These are phyloP conservation scores for Tulasnella calospora DNA, from an alignment of 768 basidiomycete species.

Conservation along the genomic window DNA sequence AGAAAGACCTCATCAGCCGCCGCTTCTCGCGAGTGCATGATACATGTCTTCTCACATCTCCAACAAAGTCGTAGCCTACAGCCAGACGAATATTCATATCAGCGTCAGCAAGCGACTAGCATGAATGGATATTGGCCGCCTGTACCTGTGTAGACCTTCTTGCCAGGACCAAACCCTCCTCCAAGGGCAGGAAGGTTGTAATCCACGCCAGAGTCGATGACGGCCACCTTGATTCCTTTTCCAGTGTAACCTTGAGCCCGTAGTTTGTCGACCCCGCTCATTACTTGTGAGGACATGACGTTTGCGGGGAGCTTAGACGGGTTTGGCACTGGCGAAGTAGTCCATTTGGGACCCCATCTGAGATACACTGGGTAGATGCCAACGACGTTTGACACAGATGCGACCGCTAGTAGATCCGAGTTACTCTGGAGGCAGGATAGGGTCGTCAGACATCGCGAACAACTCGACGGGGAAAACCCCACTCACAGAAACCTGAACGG, in stretches of 20 bases:
- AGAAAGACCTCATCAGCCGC: not conserved
- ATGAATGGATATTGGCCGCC: too few species aligned
- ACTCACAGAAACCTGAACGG: not conserved
- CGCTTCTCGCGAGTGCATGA: not conserved
- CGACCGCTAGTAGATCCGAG: not conserved
- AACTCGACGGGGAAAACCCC: too few species aligned
- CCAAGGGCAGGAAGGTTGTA: constrained; percentile 25
- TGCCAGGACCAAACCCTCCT: constrained; percentile 17
- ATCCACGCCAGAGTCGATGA: constrained; percentile 28
- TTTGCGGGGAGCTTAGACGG: not conserved
- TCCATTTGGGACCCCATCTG: not conserved
- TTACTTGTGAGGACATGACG: not conserved
- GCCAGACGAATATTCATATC: not conserved
- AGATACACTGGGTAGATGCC: constrained; percentile 3
- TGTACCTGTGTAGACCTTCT: constrained; percentile 20
- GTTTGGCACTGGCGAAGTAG: not conserved
- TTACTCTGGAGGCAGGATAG: not conserved
- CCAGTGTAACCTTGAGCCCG: constrained; percentile 24
- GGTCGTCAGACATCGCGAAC: not conserved
- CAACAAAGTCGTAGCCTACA: constrained; percentile 27
- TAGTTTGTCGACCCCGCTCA: constrained; percentile 26
- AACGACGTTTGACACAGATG: not conserved
- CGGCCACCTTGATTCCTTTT: constrained; percentile 21
- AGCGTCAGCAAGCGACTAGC: not conserved
- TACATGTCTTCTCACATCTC: not conserved